Percentiles rank a stretch among this genome's conserved stretches.
phyloP scores from a whole-genome alignment of 306 rosid species.

The Quillaja saponaria region DNA sequence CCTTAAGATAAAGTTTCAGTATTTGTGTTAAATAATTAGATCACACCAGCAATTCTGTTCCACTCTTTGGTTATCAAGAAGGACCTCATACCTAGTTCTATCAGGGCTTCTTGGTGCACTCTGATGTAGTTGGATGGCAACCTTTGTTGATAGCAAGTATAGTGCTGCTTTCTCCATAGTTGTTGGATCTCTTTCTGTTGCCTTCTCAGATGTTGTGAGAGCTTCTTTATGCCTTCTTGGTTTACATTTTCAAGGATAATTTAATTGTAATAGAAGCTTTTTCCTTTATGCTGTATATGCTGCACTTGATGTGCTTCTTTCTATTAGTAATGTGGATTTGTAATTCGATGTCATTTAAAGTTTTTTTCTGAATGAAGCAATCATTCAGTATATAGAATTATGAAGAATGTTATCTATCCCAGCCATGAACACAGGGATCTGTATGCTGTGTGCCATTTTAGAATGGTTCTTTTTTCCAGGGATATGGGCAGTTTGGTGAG shows the following conservation, averaged over 20 bases:
- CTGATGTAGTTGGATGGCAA: conserved; percentile 93
- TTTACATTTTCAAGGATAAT: neutral
- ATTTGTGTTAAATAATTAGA: conserved; percentile 22
- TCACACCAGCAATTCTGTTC: conserved; percentile 84
- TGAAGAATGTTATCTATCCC: too few relatives aligned
- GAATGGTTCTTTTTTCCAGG: too few relatives aligned
- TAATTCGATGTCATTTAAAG: neutral
- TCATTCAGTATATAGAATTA: too few relatives aligned
- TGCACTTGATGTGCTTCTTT: neutral
- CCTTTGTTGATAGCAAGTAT: conserved; percentile 75
- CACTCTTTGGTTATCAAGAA: conserved; percentile 96
- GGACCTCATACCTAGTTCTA: conserved; percentile 88
- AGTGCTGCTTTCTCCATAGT: conserved; percentile 84
- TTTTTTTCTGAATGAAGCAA: too few relatives aligned
- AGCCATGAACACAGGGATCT: too few relatives aligned
- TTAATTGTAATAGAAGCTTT: neutral
- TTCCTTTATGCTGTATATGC: conserved; percentile 17
- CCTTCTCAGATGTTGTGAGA: conserved; percentile 99
- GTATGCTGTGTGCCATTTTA: too few relatives aligned
- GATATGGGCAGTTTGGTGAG: too few relatives aligned
- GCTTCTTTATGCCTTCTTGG: conserved; percentile 18
- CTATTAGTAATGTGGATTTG: neutral
- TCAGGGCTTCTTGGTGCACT: conserved; percentile 98
- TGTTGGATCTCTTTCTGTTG: conserved; percentile 95
- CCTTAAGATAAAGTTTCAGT: conserved; percentile 1